These are phyloP conservation scores for Laburnicola sp. DNA, from an alignment of 2,329 filamentous ascomycete species.

Conservation along the genomic window DNA sequence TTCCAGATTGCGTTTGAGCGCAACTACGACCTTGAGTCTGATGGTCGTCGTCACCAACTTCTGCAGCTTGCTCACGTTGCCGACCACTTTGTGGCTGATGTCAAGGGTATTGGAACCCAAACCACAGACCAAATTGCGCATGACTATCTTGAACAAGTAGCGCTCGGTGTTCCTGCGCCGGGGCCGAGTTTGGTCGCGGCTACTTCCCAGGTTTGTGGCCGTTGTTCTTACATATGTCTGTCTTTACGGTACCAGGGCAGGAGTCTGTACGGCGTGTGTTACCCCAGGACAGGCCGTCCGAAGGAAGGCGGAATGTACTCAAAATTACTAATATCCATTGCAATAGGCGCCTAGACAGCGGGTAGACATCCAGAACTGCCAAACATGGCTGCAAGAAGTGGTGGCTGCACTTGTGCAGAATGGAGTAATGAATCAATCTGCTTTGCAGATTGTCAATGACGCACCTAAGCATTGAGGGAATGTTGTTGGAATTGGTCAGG, in stretches of 20 bases:
- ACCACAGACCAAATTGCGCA: constrained; percentile 9
- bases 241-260: too few species aligned
- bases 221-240: too few species aligned
- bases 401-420: constrained; percentile 21
- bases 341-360: constrained; percentile 18
- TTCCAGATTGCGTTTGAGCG: constrained; percentile 24
- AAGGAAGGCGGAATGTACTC: background rate
- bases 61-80: constrained; percentile 11
- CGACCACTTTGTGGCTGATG: constrained; percentile 17
- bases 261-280: too few species aligned
- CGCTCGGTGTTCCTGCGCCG: constrained; percentile 23
- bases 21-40: constrained; percentile 20
- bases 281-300: too few species aligned
- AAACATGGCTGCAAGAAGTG: constrained; percentile 26
- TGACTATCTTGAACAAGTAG: constrained; percentile 23
- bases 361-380: constrained; percentile 28
- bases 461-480: constrained; percentile 16
- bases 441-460: constrained; percentile 12
- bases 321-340: background rate
- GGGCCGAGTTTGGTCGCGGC: constrained; percentile 20
- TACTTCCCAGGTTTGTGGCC: constrained; percentile 8
- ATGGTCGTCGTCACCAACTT: constrained; percentile 11
- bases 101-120: constrained; percentile 8
- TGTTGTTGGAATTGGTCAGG: too few species aligned
- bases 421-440: constrained; percentile 7